Base-by-base conservation (phyloP, 495 filamentous ascomycete genomes). In the Podospora conica region DNA sequence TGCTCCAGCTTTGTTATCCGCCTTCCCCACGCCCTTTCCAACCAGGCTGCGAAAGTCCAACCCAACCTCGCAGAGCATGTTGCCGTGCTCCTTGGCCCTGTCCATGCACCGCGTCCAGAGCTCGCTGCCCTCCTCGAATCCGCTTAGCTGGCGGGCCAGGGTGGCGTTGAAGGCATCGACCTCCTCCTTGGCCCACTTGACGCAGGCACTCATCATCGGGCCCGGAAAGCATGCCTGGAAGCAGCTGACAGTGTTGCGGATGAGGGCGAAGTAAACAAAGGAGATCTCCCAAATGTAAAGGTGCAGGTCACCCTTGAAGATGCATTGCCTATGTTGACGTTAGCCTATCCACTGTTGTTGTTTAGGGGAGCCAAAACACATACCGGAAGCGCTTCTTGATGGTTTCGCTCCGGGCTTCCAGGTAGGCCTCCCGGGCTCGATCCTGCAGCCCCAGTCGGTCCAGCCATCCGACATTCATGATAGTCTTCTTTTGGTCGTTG, bases 281-380 rank as follows among this genome's bases (percentile, higher is more conserved):
- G 95, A 94, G n/a, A 99, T 84, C 74, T 96, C 90, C 80, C 90
- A 96, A 71, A 98, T 93, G 77, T 99, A 97, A 9, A 91, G 84
- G 18, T 88, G 90, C 7, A 98, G 85, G 70, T 96, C 88, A 33
- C 95, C 95, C 75, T 96, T 92, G 76, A 98, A 97, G 64, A 94
- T 88, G 73, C 93, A 96, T 81, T 93, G 90, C 66, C 92, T 95
- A 64, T 63, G 18, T 22, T 28, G 11, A 20, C 54, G 75, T 83
- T 72, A 82, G 78, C 68, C 70, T 56, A 12, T 31, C 28, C 9
- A 1, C 21, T 22, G n/a, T n/a, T n/a, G n/a, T n/a, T n/a, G n/a
- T 15, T 23, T 8, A 4, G 53, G 9, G 23, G 21, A 15, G 8
- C 31, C 59, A 53, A 31, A 64, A 59, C 20, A 83, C 82, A 63